A percentile compares a stretch with the other conserved stretches of the same genome.
phyloP scores from a whole-genome alignment of 805 yeast genomes.

The Cyberlindnera mrakii region DNA sequence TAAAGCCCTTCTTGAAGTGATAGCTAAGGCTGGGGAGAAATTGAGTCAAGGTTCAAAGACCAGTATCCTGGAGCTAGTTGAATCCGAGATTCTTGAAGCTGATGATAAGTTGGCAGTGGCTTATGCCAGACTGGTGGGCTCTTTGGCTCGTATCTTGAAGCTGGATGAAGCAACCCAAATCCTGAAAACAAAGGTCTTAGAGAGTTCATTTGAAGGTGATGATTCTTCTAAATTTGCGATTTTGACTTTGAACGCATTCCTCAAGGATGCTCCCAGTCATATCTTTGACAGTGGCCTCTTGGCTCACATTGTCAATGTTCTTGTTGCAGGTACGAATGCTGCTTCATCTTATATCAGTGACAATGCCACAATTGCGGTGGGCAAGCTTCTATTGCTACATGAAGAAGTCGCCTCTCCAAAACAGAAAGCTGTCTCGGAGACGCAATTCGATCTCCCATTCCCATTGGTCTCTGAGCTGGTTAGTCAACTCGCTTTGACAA shows the following conservation, averaged over 20 bases:
- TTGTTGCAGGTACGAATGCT: constrained; percentile 38
- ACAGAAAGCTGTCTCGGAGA: constrained; percentile 21
- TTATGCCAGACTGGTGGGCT: constrained; percentile 73
- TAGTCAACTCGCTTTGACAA: constrained; percentile 42
- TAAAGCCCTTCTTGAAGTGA: constrained; percentile 78
- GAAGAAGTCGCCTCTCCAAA: constrained; percentile 35
- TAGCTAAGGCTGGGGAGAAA: constrained; percentile 69
- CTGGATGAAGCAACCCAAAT: constrained; percentile 58
- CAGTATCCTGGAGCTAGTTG: constrained; percentile 65
- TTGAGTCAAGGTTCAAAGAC: constrained; percentile 69
- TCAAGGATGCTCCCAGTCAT: constrained; percentile 68
- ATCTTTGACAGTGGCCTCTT: constrained; percentile 48
- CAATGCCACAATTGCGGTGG: constrained; percentile 72
- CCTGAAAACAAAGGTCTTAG: constrained; percentile 52
- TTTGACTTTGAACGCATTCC: constrained; percentile 70
- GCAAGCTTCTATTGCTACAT: constrained; percentile 62
- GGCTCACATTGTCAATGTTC: constrained; percentile 42
- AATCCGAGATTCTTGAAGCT: constrained; percentile 52
- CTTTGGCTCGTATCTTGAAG: constrained; percentile 62
- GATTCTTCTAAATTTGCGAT: constrained; percentile 56
- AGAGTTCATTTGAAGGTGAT: constrained; percentile 33
- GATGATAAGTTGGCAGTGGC: constrained; percentile 65
- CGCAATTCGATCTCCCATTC: constrained; percentile 35
- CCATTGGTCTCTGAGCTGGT: constrained; percentile 38
- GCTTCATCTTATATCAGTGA: constrained; percentile 54